Conservation (phyloP, 352 stramenopile genomes). For the Phytopythium chamaehyphon region DNA sequence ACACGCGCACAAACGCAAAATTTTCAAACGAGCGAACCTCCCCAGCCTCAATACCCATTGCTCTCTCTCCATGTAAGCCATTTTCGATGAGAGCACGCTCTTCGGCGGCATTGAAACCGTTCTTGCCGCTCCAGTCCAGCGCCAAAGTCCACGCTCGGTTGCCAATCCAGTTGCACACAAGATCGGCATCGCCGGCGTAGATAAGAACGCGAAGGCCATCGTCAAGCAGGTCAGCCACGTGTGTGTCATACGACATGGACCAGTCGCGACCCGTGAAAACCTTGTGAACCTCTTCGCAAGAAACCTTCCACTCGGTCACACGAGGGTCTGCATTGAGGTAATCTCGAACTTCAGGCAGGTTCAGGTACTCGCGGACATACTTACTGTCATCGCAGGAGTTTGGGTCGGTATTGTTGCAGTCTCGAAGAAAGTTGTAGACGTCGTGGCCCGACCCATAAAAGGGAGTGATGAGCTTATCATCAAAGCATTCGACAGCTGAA, state of each 20-base stretch:
- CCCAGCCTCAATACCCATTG: background rate
- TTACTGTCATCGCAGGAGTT: constrained; percentile 20
- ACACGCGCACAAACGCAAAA: constrained; percentile 48
- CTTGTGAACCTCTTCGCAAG: constrained; percentile 10
- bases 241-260: constrained; percentile 90
- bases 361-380: constrained; percentile 22
- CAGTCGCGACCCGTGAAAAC: constrained; percentile 56
- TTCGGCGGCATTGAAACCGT: constrained; percentile 65
- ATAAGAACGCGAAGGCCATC: constrained; percentile 80
- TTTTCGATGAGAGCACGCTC: constrained; percentile 16
- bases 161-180: constrained; percentile 96
- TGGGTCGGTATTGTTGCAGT: constrained; percentile 22
- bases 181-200: constrained; percentile 96
- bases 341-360: constrained; percentile 9
- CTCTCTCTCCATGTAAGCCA: background rate
- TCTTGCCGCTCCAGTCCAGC: constrained; percentile 87
- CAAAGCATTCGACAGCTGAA: constrained; percentile 19
- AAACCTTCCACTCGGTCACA: constrained; percentile 45
- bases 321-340: too few species aligned
- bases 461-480: constrained; percentile 16
- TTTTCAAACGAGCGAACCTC: constrained; percentile 13
- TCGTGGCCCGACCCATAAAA: constrained; percentile 27
- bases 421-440: constrained; percentile 50
- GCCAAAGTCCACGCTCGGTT: constrained; percentile 91
- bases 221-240: constrained; percentile 84